Evolutionary conservation across 1,284 basidiomycete genomes (phyloP).

Genomic region (Tylopilus sp.): DNA sequence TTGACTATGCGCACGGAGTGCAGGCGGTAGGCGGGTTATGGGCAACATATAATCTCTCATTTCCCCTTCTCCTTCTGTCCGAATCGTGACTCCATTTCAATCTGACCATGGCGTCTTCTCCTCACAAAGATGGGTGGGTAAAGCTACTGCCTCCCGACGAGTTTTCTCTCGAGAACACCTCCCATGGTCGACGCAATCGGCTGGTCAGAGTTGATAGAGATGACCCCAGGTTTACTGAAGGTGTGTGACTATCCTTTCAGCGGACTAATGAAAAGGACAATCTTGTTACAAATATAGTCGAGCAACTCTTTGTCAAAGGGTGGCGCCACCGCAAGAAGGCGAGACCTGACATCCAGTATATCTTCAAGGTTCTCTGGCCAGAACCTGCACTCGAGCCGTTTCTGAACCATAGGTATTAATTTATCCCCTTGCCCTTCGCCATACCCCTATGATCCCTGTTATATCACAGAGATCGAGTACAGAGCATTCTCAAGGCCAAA

Average conservation of each 20-base stretch:
- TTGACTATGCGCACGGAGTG: constrained; percentile 19
- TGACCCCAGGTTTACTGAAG: constrained; percentile 21
- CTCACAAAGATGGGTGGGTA: constrained; percentile 28
- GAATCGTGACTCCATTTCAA: constrained; percentile 2
- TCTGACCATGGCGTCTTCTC: constrained; percentile 19
- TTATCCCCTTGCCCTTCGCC: constrained; percentile 6
- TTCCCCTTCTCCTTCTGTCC: background rate
- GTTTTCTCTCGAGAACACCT: constrained; percentile 41
- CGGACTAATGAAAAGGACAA: background rate
- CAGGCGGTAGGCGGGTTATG: constrained; percentile 24
- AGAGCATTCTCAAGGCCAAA: constrained; percentile 24
- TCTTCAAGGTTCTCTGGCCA: constrained; percentile 51
- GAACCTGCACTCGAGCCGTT: constrained; percentile 45
- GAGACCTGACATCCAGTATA: constrained; percentile 45
- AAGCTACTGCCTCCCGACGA: constrained; percentile 38
- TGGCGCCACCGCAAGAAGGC: constrained; percentile 57
- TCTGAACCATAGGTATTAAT: constrained; percentile 44
- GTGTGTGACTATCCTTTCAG: constrained; percentile 16
- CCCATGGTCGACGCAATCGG: constrained; percentile 36
- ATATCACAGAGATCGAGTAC: constrained; percentile 27
- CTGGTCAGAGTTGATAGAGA: constrained; percentile 34
- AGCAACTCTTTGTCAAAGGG: constrained; percentile 47
- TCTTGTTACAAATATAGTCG: constrained; percentile 37
- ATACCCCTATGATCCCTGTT: constrained; percentile 3
- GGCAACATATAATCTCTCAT: constrained; percentile 22